Evolutionary conservation across 495 filamentous ascomycete species (phyloP).

Genomic region (Aspergillus bridgeri): DNA sequence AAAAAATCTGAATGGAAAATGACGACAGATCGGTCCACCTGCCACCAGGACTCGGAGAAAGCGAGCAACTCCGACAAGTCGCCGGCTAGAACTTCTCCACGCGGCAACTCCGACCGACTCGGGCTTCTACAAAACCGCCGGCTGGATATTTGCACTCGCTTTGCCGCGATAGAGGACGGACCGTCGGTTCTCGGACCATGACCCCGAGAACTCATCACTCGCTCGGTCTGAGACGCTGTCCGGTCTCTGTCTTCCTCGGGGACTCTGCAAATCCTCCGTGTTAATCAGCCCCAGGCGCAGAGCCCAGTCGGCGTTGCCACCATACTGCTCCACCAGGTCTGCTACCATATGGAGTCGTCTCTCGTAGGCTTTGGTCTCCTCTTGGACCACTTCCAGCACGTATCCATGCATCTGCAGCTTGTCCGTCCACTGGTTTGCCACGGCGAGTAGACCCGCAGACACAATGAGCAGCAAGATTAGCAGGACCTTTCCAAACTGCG

Average conservation of each 20-base stretch:
- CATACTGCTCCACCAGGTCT: not conserved
- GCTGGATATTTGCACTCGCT: not conserved
- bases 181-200: not conserved
- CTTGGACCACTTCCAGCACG: not conserved
- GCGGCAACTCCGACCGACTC: not conserved
- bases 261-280: not conserved
- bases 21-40: not conserved
- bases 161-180: not conserved
- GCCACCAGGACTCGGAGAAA: no score
- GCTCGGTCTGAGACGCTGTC: not conserved
- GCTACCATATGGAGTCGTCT: not conserved
- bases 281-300: not conserved
- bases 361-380: not conserved
- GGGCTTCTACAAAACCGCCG: not conserved
- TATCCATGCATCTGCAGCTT: conserved; percentile 28
- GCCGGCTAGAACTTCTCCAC: not conserved
- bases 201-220: not conserved
- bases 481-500: conserved; percentile 43
- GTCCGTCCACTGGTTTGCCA: conserved; percentile 39
- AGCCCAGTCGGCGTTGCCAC: not conserved
- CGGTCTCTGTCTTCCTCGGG: not conserved
- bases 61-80: not conserved
- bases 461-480: conserved; percentile 46
- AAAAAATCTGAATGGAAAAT: not conserved
- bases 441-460: conserved; percentile 46